Evolutionary conservation across 306 rosid species (phyloP).

Genomic region (Prunus fruticosa): DNA sequence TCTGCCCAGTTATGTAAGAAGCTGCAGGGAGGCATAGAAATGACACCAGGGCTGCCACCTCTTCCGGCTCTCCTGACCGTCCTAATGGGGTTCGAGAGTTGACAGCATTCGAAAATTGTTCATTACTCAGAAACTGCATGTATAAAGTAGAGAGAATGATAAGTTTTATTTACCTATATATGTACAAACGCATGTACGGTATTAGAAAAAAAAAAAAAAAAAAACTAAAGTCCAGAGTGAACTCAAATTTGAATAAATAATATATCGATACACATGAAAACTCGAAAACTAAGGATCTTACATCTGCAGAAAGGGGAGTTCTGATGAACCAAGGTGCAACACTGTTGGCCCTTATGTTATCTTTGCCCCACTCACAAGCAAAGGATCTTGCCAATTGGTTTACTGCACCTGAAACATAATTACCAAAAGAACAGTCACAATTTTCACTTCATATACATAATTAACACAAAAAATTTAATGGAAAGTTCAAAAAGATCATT

Average conservation of each 20-base stretch:
- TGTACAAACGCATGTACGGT: too few relatives aligned
- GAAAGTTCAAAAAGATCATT: background rate
- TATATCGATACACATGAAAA: background rate
- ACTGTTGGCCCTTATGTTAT: constrained; percentile 49
- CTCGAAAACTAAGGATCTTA: background rate
- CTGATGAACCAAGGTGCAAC: constrained; percentile 47
- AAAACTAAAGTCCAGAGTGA: too few relatives aligned
- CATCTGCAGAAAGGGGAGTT: constrained; percentile 27
- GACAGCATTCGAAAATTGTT: background rate
- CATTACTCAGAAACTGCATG: constrained; percentile 18
- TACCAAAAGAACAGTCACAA: background rate
- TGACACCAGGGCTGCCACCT: constrained; percentile 45
- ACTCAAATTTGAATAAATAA: too few relatives aligned
- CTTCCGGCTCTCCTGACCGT: constrained; percentile 37
- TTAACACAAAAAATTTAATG: background rate
- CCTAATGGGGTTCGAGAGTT: constrained; percentile 30
- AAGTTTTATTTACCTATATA: background rate
- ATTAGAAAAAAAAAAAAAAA: too few relatives aligned
- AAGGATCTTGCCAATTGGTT: constrained; percentile 41
- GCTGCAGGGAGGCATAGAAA: constrained; percentile 46
- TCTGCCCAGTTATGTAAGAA: constrained; percentile 37
- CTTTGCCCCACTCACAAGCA: constrained; percentile 69
- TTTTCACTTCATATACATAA: too few relatives aligned
- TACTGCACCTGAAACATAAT: constrained; percentile 41
- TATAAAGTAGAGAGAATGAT: background rate